Evolutionary conservation across 192 early-diverging fungal species (phyloP).

Genomic region (Thamnidium elegans): DNA sequence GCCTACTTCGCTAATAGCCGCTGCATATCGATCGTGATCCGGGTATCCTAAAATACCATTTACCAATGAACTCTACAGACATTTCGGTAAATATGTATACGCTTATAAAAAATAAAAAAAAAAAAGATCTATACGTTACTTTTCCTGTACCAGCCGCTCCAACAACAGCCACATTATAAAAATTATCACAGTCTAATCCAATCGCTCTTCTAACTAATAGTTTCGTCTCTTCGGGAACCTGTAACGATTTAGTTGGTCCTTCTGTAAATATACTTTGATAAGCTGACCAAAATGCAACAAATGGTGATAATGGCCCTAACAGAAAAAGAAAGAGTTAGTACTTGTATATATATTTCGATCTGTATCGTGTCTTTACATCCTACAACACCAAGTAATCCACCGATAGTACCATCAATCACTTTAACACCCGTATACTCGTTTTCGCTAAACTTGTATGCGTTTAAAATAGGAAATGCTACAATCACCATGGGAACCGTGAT

Average conservation of each 20-base stretch:
- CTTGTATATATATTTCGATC: neutral
- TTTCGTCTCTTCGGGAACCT: conserved; percentile 26
- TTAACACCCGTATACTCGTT: conserved; percentile 34
- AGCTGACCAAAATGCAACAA: conserved; percentile 32
- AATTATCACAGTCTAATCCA: conserved; percentile 34
- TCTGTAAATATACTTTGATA: conserved; percentile 32
- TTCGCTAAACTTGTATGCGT: conserved; percentile 32
- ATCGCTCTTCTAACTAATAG: conserved; percentile 17
- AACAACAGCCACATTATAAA: conserved; percentile 39
- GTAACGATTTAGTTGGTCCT: conserved; percentile 22
- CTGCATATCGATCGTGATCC: conserved; percentile 28
- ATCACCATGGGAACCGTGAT: conserved; percentile 35
- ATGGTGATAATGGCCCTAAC: conserved; percentile 30
- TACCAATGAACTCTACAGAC: conserved; percentile 30
- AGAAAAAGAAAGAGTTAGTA: neutral
- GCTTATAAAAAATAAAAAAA: conserved; percentile 1
- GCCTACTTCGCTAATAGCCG: conserved; percentile 30
- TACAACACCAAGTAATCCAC: conserved; percentile 36
- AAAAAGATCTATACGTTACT: conserved; percentile 34
- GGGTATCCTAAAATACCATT: conserved; percentile 38
- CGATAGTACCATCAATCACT: conserved; percentile 32
- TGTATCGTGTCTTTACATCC: conserved; percentile 27
- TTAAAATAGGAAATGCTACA: conserved; percentile 35
- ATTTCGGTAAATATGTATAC: neutral
- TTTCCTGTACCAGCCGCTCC: conserved; percentile 37